These are phyloP conservation scores for Diaporthe nobilis DNA, from an alignment of 2,329 filamentous ascomycete genomes.

Conservation along the genomic window DNA sequence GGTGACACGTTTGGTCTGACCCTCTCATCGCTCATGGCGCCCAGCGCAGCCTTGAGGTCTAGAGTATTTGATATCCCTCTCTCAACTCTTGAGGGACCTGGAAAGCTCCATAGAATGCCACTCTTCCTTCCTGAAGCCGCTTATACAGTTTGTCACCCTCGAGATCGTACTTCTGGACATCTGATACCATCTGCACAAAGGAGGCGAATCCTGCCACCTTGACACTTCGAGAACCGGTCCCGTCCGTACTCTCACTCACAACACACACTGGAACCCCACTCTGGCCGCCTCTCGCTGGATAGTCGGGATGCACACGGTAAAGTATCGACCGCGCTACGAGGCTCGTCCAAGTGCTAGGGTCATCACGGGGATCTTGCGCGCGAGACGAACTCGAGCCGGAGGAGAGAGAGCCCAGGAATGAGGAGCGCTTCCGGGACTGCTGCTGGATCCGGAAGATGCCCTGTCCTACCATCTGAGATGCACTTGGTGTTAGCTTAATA, in stretches of 20 bases:
- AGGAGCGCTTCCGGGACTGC: constrained; percentile 18
- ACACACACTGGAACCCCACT: constrained; percentile 17
- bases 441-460: constrained; percentile 11
- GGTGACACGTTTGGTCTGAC: neutral
- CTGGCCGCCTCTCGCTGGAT: neutral
- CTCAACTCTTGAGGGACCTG: constrained; percentile 5
- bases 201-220: constrained; percentile 23
- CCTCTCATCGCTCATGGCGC: neutral
- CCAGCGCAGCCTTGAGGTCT: too few relatives aligned
- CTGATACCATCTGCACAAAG: constrained; percentile 18
- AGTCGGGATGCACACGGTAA: neutral
- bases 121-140: constrained; percentile 14
- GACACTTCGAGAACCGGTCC: neutral
- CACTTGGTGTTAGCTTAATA: neutral
- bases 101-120: constrained; percentile 9
- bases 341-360: constrained; percentile 16
- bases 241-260: neutral
- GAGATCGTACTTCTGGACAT: constrained; percentile 19
- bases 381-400: constrained; percentile 4
- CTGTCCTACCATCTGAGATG: constrained; percentile 8
- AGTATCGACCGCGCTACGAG: constrained; percentile 13
- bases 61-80: constrained; percentile 12
- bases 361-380: neutral
- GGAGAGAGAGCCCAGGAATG: constrained; percentile 10
- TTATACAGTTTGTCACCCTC: constrained; percentile 16